Conservation (phyloP, 2,329 filamentous ascomycete species). For the Rhynchosporium agropyri region DNA sequence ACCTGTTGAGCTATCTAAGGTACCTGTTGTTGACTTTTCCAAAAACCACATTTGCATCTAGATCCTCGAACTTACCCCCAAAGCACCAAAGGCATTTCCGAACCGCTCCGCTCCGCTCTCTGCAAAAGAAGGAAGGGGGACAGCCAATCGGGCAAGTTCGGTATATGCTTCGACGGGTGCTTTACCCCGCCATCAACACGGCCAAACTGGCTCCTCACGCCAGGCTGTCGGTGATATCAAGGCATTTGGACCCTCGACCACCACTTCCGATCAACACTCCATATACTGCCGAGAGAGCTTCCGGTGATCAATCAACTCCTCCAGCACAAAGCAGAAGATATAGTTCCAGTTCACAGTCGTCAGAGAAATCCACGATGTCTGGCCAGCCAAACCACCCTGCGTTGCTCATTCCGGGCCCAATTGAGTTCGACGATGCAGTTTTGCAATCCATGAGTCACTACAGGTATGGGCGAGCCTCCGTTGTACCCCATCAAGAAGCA, state of each 20-base stretch:
- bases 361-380: conserved; percentile 52
- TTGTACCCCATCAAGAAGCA: not conserved
- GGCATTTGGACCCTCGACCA: conserved; percentile 43
- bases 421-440: conserved; percentile 98
- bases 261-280: conserved; percentile 42
- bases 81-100: not conserved
- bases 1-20: not conserved
- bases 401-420: conserved; percentile 93
- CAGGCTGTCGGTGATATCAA: conserved; percentile 45
- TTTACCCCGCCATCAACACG: conserved; percentile 32
- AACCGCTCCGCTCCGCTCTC: conserved; percentile 4
- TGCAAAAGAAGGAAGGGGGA: not conserved
- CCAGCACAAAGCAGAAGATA: conserved; percentile 26
- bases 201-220: conserved; percentile 33
- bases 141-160: conserved; percentile 30
- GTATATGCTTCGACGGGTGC: conserved; percentile 28
- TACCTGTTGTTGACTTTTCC: not conserved
- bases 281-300: conserved; percentile 33
- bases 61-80: too few species aligned
- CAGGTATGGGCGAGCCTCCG: conserved; percentile 59
- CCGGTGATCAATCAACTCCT: conserved; percentile 33
- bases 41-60: not conserved
- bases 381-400: conserved; percentile 66
- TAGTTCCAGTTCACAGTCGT: conserved; percentile 27
- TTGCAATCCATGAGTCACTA: conserved; percentile 94